Evolutionary conservation across 345 rosid genomes (phyloP).

Genomic region (Carallia pectinifolia): DNA sequence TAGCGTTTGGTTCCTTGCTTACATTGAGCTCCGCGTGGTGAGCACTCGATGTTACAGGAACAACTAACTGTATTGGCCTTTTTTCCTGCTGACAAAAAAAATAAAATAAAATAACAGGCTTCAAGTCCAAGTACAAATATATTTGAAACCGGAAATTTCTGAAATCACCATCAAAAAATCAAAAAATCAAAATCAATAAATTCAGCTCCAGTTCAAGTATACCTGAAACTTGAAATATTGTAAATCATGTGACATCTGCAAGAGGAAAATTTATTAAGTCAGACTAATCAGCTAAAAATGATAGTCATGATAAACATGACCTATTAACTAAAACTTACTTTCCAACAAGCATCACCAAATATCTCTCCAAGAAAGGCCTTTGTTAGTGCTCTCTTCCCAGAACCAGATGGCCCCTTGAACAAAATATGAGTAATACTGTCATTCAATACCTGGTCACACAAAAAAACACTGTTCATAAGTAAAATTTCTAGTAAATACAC

Average conservation of each 20-base stretch:
- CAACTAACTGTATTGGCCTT: constrained; percentile 34
- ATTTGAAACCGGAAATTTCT: neutral
- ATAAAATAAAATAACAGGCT: neutral
- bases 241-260: constrained; percentile 54
- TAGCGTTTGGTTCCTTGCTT: constrained; percentile 43
- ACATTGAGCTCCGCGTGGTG: constrained; percentile 65
- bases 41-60: constrained; percentile 52
- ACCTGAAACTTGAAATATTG: constrained; percentile 56
- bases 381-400: constrained; percentile 58
- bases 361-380: constrained; percentile 54
- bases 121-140: neutral
- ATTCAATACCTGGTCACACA: constrained; percentile 39
- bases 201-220: neutral
- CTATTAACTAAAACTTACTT: constrained; percentile 32
- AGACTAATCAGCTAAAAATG: constrained; percentile 2
- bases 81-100: constrained; percentile 34
- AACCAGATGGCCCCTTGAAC: constrained; percentile 64
- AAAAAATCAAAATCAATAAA: neutral
- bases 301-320: neutral
- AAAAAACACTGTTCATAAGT: neutral
- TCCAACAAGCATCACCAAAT: constrained; percentile 44
- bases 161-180: neutral
- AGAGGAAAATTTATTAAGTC: constrained; percentile 7
- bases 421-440: constrained; percentile 49
- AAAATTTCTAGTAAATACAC: neutral